A percentile compares a stretch with the other conserved stretches of the same genome.
Conservation (phyloP, 495 filamentous ascomycete species). For the Annulohypoxylon moriforme region DNA sequence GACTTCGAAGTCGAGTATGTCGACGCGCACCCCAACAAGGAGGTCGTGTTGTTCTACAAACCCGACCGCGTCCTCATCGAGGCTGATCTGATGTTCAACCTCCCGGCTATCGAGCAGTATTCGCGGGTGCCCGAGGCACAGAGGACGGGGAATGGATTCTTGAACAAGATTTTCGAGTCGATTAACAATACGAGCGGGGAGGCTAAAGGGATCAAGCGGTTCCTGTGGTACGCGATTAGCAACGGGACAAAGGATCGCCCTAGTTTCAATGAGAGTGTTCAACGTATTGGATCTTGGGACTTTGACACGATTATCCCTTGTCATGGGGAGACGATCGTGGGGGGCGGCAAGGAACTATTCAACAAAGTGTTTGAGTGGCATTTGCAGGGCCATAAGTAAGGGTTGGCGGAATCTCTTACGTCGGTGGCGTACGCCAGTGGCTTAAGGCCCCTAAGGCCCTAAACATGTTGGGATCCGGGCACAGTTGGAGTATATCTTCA, state of each 20-base stretch:
- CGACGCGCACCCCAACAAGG: constrained; percentile 80
- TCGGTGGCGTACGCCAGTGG: not conserved
- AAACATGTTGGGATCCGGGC: not conserved
- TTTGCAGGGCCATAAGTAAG: constrained; percentile 65
- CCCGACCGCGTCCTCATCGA: constrained; percentile 86
- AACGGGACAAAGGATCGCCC: constrained; percentile 63
- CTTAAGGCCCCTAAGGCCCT: not conserved
- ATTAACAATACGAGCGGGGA: constrained; percentile 71
- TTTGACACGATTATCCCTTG: constrained; percentile 90
- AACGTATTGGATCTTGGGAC: constrained; percentile 80
- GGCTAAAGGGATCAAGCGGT: constrained; percentile 79
- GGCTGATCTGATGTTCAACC: constrained; percentile 92
- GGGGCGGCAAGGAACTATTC: constrained; percentile 79
- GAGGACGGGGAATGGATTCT: constrained; percentile 65
- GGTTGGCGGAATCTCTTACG: not conserved
- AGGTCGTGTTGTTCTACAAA: constrained; percentile 87
- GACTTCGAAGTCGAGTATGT: constrained; percentile 93
- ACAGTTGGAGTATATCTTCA: not conserved
- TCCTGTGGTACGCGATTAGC: constrained; percentile 83
- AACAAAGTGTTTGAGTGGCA: constrained; percentile 89
- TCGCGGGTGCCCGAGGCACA: constrained; percentile 65
- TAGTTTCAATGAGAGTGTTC: constrained; percentile 74
- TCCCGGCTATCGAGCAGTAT: constrained; percentile 90
- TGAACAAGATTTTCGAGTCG: constrained; percentile 70
- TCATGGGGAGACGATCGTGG: constrained; percentile 92